phyloP scores from a whole-genome alignment of 129 eudicot species.

The Erigeron canadensis region DNA sequence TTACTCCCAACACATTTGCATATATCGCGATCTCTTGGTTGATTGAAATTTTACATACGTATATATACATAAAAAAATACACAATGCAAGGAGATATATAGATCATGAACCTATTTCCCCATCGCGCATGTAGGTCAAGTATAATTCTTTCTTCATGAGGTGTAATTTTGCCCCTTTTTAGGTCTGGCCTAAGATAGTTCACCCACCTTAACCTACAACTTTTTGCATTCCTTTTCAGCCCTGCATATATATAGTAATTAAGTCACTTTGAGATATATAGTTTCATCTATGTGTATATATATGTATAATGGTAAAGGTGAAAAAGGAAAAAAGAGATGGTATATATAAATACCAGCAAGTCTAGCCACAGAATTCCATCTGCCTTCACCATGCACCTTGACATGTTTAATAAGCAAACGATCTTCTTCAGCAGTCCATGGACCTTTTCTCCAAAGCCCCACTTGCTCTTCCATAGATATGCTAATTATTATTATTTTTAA shows the following conservation, averaged over 20 bases:
- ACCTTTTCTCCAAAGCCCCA: conserved; percentile 77
- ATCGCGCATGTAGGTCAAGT: conserved; percentile 74
- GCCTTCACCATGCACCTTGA: conserved; percentile 88
- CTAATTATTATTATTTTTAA: conserved; percentile 13
- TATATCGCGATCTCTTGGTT: background rate
- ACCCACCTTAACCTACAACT: conserved; percentile 96
- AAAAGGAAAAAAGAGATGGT: background rate
- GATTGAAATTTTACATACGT: background rate
- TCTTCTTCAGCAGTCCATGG: conserved; percentile 98
- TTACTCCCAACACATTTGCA: background rate
- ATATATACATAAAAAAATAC: too few relatives aligned
- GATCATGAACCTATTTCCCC: conserved; percentile 78
- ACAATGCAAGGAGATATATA: background rate
- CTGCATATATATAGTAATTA: conserved; percentile 33
- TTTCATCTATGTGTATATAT: too few relatives aligned
- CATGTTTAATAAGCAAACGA: conserved; percentile 66
- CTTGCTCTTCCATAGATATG: conserved; percentile 31
- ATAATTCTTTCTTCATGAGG: conserved; percentile 72
- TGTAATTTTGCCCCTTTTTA: conserved; percentile 87
- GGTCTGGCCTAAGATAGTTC: conserved; percentile 85
- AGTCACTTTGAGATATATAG: background rate
- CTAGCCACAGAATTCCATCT: conserved; percentile 90
- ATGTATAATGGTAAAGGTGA: background rate
- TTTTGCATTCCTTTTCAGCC: conserved; percentile 84
- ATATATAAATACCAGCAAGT: conserved; percentile 52